Percentiles rank a stretch among this genome's conserved stretches.
Evolutionary conservation across 1,284 basidiomycete species (phyloP).

Genomic region (Acaromyces ingoldii): DNA sequence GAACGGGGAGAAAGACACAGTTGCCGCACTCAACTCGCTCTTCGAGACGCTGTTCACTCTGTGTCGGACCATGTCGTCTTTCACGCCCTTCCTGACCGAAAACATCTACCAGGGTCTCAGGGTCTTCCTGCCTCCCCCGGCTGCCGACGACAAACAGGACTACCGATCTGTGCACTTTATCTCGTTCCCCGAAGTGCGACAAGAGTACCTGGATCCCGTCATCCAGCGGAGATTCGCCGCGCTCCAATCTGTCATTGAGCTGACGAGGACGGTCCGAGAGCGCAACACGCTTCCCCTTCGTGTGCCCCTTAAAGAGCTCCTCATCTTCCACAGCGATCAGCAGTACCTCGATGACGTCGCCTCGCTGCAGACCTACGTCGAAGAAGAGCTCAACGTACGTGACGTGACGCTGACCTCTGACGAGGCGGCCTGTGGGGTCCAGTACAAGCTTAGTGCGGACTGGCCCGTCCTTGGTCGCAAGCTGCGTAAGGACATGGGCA

Average conservation of each 20-base stretch:
- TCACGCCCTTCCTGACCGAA: conserved; percentile 96
- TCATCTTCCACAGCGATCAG: conserved; percentile 85
- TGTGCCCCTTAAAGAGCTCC: conserved; percentile 83
- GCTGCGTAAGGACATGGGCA: conserved; percentile 83
- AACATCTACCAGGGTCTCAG: conserved; percentile 90
- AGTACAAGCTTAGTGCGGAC: conserved; percentile 87
- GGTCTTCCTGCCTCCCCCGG: conserved; percentile 61
- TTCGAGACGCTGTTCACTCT: conserved; percentile 94
- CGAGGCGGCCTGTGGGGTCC: conserved; percentile 78
- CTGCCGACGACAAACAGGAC: conserved; percentile 61
- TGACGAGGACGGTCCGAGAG: conserved; percentile 85
- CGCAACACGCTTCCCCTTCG: conserved; percentile 65
- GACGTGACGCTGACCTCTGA: conserved; percentile 83
- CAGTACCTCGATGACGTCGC: conserved; percentile 82
- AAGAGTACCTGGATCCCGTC: conserved; percentile 91
- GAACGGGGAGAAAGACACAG: conserved; percentile 81
- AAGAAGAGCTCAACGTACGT: conserved; percentile 92
- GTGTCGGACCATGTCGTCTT: conserved; percentile 93
- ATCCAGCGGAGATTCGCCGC: conserved; percentile 92
- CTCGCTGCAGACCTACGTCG: conserved; percentile 80
- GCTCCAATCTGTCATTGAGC: conserved; percentile 90
- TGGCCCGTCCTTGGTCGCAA: conserved; percentile 93
- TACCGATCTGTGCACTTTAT: conserved; percentile 92
- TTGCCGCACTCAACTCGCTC: conserved; percentile 84
- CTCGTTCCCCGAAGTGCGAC: conserved; percentile 84